Evolutionary conservation across 352 stramenopile species (phyloP).

Genomic region (Globisporangium irregulare): DNA sequence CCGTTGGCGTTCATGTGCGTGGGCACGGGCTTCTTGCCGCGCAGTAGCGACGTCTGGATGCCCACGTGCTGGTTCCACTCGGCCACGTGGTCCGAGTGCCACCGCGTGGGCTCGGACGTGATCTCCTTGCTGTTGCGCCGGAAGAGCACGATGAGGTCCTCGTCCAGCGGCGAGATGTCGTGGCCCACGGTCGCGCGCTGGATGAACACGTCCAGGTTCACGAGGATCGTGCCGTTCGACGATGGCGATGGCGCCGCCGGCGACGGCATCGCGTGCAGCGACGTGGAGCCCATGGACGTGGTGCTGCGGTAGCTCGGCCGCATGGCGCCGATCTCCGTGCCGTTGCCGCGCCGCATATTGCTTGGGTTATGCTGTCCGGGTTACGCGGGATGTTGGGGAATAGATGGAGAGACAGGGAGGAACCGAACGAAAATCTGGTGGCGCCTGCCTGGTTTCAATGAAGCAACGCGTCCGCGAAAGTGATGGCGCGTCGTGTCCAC

Average conservation of each 20-base stretch:
- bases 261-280: not conserved
- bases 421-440: not conserved
- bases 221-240: conserved; percentile 50
- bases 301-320: conserved; percentile 29
- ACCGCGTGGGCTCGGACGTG: conserved; percentile 63
- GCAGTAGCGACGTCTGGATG: conserved; percentile 75
- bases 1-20: conserved; percentile 12
- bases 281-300: conserved; percentile 8
- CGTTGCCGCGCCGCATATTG: conserved; percentile 32
- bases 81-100: conserved; percentile 63
- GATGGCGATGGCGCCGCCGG: not conserved
- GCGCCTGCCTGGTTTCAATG: not conserved
- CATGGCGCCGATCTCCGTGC: conserved; percentile 20
- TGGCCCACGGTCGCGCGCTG: conserved; percentile 68
- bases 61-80: conserved; percentile 76
- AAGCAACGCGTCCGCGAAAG: not conserved
- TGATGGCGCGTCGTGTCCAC: not conserved
- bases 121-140: conserved; percentile 80
- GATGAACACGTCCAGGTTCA: conserved; percentile 73
- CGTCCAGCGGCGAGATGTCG: conserved; percentile 69
- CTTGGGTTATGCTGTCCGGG: not conserved
- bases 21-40: conserved; percentile 38
- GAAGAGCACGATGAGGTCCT: conserved; percentile 81
- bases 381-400: conserved; percentile 14
- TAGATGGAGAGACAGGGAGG: conserved; percentile 15